phyloP scores from a whole-genome alignment of 345 rosid species.

The Moricandia arvensis region DNA sequence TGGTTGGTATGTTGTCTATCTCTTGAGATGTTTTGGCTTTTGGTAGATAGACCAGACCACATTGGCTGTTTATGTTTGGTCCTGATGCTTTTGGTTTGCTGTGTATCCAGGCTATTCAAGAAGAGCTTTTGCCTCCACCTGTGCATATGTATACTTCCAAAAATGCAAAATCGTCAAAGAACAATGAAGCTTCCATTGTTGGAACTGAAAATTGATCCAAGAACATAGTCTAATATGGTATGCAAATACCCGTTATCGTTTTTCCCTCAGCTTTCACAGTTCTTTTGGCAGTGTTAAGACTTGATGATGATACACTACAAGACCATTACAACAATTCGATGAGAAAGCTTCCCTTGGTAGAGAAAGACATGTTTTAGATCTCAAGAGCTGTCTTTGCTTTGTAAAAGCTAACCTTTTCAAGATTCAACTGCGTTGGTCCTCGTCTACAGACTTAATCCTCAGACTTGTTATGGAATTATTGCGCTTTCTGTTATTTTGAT shows the following conservation, averaged over 20 bases:
- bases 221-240: constrained; percentile 23
- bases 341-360: not conserved
- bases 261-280: no score
- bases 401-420: constrained; percentile 12
- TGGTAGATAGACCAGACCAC: not conserved
- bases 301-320: not conserved
- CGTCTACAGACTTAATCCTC: not conserved
- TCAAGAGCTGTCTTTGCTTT: constrained; percentile 10
- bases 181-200: constrained; percentile 27
- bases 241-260: no score
- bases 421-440: no score
- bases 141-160: constrained; percentile 54
- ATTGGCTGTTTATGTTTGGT: not conserved
- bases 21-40: constrained; percentile 1
- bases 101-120: constrained; percentile 68
- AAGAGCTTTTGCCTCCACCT: constrained; percentile 73
- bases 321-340: not conserved
- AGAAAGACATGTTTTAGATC: constrained; percentile 1
- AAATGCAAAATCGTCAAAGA: constrained; percentile 39
- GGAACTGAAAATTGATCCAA: constrained; percentile 37
- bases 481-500: not conserved
- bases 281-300: constrained; percentile 12
- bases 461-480: not conserved
- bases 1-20: constrained; percentile 53
- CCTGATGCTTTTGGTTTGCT: not conserved